A percentile compares a stretch with the other conserved stretches of the same genome.
Evolutionary conservation across 306 rosid species (phyloP).

Genomic region (Trifolium subterraneum): DNA sequence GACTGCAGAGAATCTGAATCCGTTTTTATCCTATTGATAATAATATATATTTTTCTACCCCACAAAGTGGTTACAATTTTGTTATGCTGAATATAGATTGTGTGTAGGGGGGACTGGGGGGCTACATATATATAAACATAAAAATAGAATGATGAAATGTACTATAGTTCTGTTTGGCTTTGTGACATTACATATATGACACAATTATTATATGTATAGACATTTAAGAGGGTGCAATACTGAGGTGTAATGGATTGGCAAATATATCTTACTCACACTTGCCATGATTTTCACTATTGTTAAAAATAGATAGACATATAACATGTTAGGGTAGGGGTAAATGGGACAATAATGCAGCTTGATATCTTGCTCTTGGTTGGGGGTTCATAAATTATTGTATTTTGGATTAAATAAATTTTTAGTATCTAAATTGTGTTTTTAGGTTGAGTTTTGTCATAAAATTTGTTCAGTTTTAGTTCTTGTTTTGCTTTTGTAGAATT

Average conservation of each 20-base stretch:
- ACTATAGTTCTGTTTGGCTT: not conserved
- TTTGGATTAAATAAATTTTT: not conserved
- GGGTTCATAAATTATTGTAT: not conserved
- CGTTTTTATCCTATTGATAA: not conserved
- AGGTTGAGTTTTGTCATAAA: too few relatives aligned
- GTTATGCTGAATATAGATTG: not conserved
- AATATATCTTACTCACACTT: not conserved
- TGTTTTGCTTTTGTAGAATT: not conserved
- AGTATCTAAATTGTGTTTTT: not conserved
- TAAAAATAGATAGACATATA: slow-evolving; percentile 15
- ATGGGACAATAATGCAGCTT: not conserved
- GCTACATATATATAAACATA: not conserved
- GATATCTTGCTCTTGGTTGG: not conserved
- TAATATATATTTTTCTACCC: not conserved
- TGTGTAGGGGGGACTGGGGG: not conserved
- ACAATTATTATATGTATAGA: not conserved
- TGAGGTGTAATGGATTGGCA: slow-evolving; percentile 16
- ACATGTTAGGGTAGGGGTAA: slow-evolving; percentile 24
- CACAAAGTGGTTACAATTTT: slow-evolving; percentile 25
- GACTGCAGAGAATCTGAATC: too few relatives aligned
- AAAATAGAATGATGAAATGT: not conserved
- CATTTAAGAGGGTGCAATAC: not conserved
- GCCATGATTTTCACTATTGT: not conserved
- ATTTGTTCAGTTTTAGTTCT: too few relatives aligned
- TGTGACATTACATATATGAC: not conserved